Conservation (phyloP, 176 grass and related monocot genomes). For the Hordeum marinum region DNA sequence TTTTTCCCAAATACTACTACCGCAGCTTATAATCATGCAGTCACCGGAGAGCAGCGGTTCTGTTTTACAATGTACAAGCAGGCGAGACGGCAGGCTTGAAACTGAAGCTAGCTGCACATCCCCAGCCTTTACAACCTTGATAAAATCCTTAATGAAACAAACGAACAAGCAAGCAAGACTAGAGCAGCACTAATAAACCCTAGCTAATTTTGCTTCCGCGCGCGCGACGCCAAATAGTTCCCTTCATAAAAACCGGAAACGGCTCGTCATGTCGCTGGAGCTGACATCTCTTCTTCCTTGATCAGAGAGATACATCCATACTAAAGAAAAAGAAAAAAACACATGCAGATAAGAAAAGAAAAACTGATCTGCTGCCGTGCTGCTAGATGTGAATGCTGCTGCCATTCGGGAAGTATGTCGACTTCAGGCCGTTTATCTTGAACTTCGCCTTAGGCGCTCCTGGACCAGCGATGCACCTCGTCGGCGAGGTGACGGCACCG, state of each 20-base stretch:
- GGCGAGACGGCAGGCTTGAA: constrained; percentile 42
- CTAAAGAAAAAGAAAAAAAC: not conserved
- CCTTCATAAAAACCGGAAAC: constrained; percentile 69
- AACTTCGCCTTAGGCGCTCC: constrained; percentile 22
- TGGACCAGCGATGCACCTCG: not conserved
- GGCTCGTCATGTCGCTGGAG: constrained; percentile 36
- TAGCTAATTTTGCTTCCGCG: constrained; percentile 46
- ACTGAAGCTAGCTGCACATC: constrained; percentile 37
- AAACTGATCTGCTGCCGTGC: not conserved
- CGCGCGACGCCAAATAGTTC: constrained; percentile 23
- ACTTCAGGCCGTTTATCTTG: constrained; percentile 49
- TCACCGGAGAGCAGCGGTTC: constrained; percentile 10
- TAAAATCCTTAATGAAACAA: constrained; percentile 16
- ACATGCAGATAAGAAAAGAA: not conserved
- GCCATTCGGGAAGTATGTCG: constrained; percentile 39
- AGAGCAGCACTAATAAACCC: constrained; percentile 31
- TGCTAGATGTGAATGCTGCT: constrained; percentile 58
- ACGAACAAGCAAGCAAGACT: constrained; percentile 31
- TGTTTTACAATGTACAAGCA: constrained; percentile 49
- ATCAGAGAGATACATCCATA: constrained; percentile 16
- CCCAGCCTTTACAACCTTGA: constrained; percentile 21
- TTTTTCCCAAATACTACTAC: constrained; percentile 14
- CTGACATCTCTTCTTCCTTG: constrained; percentile 33
- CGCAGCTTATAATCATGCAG: constrained; percentile 8
- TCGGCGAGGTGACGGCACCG: not conserved